Percentiles rank a stretch among this genome's conserved stretches.
Evolutionary conservation across 179 eudicot species (phyloP).

Genomic region (Silene noctiflora): DNA sequence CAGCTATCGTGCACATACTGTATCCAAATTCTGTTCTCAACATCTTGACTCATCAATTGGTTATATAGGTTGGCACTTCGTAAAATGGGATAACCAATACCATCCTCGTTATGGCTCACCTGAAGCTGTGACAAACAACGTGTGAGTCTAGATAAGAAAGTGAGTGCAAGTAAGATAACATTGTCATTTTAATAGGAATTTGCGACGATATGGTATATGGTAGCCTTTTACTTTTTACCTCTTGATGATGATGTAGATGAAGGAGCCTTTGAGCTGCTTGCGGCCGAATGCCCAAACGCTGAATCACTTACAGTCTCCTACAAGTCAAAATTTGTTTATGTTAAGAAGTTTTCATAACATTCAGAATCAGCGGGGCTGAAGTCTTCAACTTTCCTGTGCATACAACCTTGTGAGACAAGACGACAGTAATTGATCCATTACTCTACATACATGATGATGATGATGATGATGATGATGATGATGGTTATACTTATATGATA

Average conservation of each 20-base stretch:
- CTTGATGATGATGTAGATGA: slow-evolving; percentile 23
- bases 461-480: no score
- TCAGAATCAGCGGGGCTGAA: slow-evolving; percentile 1
- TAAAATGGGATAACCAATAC: neutral
- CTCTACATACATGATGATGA: neutral
- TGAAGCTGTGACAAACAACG: slow-evolving; percentile 16
- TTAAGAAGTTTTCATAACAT: neutral
- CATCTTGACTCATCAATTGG: slow-evolving; percentile 16
- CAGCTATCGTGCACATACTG: slow-evolving; percentile 6
- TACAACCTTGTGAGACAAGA: neutral
- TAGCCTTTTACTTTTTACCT: slow-evolving; percentile 16
- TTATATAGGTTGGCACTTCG: neutral
- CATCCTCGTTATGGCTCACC: slow-evolving; percentile 14
- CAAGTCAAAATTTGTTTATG: slow-evolving; percentile 1
- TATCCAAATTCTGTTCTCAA: neutral
- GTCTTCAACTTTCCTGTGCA: no score
- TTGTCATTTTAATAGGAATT: neutral
- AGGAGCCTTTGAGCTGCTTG: slow-evolving; percentile 30
- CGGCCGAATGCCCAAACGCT: slow-evolving; percentile 18
- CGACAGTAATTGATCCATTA: neutral
- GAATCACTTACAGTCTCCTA: slow-evolving; percentile 28
- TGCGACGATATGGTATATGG: neutral
- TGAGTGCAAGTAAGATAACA: neutral
- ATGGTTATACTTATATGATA: neutral
- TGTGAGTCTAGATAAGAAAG: neutral